Conservation (phyloP, 208 protist species). For the Crithidia thermophila region DNA sequence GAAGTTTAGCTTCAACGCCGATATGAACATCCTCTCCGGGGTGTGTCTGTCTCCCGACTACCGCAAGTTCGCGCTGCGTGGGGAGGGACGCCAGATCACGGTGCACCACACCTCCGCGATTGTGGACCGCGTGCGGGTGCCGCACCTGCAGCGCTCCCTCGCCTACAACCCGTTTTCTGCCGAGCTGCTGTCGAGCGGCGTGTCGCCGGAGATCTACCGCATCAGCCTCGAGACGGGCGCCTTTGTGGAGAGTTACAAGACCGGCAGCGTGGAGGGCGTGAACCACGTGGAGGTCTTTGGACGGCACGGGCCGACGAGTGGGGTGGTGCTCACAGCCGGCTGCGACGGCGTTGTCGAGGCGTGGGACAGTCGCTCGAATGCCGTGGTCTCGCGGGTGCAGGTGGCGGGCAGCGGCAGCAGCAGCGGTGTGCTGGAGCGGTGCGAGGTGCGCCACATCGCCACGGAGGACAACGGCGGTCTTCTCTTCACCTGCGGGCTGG, state of each 20-base stretch:
- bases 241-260: conserved; percentile 86
- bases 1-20: conserved; percentile 92
- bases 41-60: conserved; percentile 88
- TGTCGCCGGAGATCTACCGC: conserved; percentile 76
- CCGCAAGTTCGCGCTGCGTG: conserved; percentile 87
- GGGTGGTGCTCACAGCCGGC: conserved; percentile 69
- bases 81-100: conserved; percentile 80
- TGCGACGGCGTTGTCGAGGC: conserved; percentile 80
- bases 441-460: conserved; percentile 73
- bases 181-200: conserved; percentile 80
- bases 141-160: conserved; percentile 83
- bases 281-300: conserved; percentile 78
- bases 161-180: conserved; percentile 71
- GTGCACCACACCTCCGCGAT: conserved; percentile 85
- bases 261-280: conserved; percentile 48
- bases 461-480: conserved; percentile 76
- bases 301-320: conserved; percentile 53
- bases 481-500: conserved; percentile 79
- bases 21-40: conserved; percentile 84
- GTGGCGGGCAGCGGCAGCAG: conserved; percentile 42
- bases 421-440: conserved; percentile 34
- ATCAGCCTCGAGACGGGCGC: conserved; percentile 84
- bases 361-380: conserved; percentile 71
- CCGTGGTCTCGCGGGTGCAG: conserved; percentile 52
- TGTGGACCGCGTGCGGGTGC: conserved; percentile 80